Evolutionary conservation across 495 filamentous ascomycete species (phyloP).

Genomic region (Talaromyces ruber): DNA sequence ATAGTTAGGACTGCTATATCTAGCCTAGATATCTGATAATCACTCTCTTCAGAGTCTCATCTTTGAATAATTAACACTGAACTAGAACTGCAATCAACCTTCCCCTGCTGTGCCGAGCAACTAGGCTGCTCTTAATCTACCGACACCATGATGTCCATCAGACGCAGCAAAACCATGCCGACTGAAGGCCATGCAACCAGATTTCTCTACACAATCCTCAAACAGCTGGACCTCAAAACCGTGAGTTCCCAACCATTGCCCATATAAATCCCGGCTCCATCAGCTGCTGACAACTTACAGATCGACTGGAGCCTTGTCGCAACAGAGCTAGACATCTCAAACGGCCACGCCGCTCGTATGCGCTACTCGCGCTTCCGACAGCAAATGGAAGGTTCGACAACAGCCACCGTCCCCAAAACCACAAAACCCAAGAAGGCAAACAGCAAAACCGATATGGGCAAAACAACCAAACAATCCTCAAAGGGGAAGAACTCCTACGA

Average conservation of each 20-base stretch:
- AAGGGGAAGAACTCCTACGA: neutral
- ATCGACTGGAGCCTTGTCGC: conserved; percentile 71
- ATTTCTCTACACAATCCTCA: conserved; percentile 69
- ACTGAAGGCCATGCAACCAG: conserved; percentile 39
- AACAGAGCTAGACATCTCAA: conserved; percentile 53
- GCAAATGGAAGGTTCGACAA: conserved; percentile 44
- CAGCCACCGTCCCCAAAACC: conserved; percentile 12
- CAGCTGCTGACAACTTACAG: conserved; percentile 24
- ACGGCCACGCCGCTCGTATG: conserved; percentile 77
- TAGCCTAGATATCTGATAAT: neutral
- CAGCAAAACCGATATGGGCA: conserved; percentile 10
- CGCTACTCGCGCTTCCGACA: conserved; percentile 62
- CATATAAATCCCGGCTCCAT: neutral
- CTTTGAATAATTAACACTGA: neutral
- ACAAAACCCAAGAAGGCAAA: conserved; percentile 16
- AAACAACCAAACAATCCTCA: conserved; percentile 7
- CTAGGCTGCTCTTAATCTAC: neutral
- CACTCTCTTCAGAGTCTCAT: neutral
- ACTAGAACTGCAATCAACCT: neutral
- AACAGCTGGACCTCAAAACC: conserved; percentile 65
- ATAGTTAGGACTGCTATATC: neutral
- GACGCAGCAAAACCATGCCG: conserved; percentile 37
- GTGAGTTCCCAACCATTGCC: conserved; percentile 31
- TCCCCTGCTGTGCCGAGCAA: neutral
- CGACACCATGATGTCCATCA: conserved; percentile 3